These are phyloP conservation scores for Cladosporium sp. DNA, from an alignment of 2,329 filamentous ascomycete genomes.

Conservation along the genomic window DNA sequence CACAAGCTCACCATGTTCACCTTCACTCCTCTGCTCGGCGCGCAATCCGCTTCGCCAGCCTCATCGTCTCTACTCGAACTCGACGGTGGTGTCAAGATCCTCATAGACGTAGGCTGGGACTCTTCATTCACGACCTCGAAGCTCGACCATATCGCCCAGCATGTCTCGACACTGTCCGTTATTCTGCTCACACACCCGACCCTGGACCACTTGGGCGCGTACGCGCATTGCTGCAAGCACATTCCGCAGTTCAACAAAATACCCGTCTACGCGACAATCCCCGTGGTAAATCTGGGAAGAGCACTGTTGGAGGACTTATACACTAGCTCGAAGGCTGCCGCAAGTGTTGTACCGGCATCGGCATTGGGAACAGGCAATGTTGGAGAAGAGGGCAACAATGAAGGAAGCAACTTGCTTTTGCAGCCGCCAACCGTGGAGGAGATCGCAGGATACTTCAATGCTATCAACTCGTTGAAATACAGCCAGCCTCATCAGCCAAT, in stretches of 20 bases:
- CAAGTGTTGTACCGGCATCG: conserved; percentile 74
- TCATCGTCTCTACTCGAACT: conserved; percentile 96
- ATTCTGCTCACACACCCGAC: conserved; percentile 95
- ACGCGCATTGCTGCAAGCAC: conserved; percentile 95
- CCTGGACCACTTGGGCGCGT: conserved; percentile 85
- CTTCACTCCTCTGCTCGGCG: conserved; percentile 88
- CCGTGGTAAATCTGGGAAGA: conserved; percentile 89
- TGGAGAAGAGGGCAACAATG: conserved; percentile 34
- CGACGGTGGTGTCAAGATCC: conserved; percentile 92
- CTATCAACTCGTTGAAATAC: conserved; percentile 92
- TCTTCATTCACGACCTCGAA: conserved; percentile 81
- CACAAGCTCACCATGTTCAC: conserved; percentile 75
- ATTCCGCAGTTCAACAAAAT: conserved; percentile 89
- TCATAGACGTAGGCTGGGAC: conserved; percentile 96
- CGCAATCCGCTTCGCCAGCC: conserved; percentile 80
- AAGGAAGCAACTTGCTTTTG: conserved; percentile 57
- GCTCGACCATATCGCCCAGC: conserved; percentile 89
- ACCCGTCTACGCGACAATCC: conserved; percentile 90
- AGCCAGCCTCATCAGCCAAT: conserved; percentile 92
- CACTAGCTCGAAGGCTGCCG: conserved; percentile 81
- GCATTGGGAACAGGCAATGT: conserved; percentile 60
- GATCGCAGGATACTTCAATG: conserved; percentile 86
- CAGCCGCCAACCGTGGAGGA: conserved; percentile 80
- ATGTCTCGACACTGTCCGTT: conserved; percentile 84
- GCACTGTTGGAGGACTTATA: conserved; percentile 92